These are phyloP conservation scores for Smittium mucronatum DNA, from an alignment of 371 early-diverging fungal species.

Conservation along the genomic window DNA sequence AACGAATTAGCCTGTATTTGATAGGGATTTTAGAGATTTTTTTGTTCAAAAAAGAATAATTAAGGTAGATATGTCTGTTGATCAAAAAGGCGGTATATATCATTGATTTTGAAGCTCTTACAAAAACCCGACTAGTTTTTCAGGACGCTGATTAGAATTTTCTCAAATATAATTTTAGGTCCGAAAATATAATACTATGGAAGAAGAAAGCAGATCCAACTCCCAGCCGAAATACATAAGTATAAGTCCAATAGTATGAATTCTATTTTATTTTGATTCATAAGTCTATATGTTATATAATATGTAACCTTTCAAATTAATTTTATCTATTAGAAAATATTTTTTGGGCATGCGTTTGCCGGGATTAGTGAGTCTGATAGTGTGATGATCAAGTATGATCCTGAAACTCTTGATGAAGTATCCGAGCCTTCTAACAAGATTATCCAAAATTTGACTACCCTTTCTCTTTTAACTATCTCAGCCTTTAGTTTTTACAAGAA, in stretches of 20 bases:
- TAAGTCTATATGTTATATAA: background rate
- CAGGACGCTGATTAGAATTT: too few species aligned
- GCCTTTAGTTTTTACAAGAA: constrained; percentile 7
- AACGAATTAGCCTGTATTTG: too few species aligned
- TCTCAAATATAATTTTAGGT: too few species aligned
- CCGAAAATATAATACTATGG: too few species aligned
- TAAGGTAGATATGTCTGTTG: too few species aligned
- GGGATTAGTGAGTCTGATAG: constrained; percentile 7
- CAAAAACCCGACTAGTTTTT: too few species aligned
- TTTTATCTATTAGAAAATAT: background rate
- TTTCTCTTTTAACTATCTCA: background rate
- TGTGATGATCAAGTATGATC: background rate
- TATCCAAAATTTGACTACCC: constrained; percentile 8
- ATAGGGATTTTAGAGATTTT: too few species aligned
- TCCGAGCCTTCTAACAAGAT: constrained; percentile 1
- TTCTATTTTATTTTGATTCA: background rate
- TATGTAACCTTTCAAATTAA: background rate
- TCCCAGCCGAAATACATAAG: background rate
- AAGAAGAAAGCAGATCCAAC: background rate
- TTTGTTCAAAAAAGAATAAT: too few species aligned
- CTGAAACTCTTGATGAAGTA: constrained; percentile 9
- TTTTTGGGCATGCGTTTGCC: constrained; percentile 9
- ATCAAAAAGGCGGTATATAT: too few species aligned
- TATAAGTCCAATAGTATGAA: background rate
- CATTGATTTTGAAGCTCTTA: too few species aligned